Evolutionary conservation across 495 filamentous ascomycete species (phyloP), one percentile per base, ranked within the genome.

Genomic region (Talaromyces liani): DNA sequence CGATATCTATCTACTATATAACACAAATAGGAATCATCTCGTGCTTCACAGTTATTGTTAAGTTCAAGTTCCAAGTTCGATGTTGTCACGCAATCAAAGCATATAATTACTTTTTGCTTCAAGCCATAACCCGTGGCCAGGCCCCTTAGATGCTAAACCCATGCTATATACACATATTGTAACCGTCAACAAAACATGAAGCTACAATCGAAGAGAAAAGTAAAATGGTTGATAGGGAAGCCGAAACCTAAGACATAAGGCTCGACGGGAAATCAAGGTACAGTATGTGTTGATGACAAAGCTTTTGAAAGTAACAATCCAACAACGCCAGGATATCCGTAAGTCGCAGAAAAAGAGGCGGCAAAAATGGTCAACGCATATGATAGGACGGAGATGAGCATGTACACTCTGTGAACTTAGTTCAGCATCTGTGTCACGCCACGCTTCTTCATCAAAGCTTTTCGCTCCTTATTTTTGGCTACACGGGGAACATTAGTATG

Each of bases 401-500:
- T 47, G 33, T 10, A 45, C 20, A 12, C 59, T 24, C 16, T 16
- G 5, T 18, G 31, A 36, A 10, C 6, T 4, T 33, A 58, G 57
- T 59, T 31, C 25, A 45, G 39, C 56, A 58, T 58, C 56, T 58
- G 68, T 65, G 29, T 67, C 45, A 73, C 83, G 29, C 88, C 88
- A 66, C 91, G 78, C 75, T 87, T 79, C 69, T 80, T 81, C 82
- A 92, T 92, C 70, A 87, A 69, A 64, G 84, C 85, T 75, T 88
- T 83, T 66, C 91, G 80, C 73, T 89, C 79, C 71, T 87, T 85
- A 69, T 92, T 88, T 73, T 90, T 92, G 69, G 75, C 89, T 91
- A 71, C 77, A 65, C 54, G 62, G 22, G 34, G n/a, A 41, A 62
- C 45, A 67, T 69, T 77, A 65, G 51, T 7, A 76, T 75, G 66